Evolutionary conservation across 164 flowering plant species (phyloP).

Genomic region (Vitis amurensis): DNA sequence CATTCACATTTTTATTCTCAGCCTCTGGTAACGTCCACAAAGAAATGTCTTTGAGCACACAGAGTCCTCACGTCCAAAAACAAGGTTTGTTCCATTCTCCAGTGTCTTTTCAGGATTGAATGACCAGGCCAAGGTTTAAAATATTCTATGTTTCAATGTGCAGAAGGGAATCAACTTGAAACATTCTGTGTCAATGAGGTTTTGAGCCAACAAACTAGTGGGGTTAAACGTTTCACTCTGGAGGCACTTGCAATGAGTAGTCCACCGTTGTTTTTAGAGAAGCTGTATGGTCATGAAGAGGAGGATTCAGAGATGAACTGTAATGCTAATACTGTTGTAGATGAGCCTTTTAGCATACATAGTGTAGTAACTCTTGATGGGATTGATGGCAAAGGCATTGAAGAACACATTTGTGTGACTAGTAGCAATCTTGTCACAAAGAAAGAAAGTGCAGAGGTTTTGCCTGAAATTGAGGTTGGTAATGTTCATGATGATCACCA

Average conservation of each 20-base stretch:
- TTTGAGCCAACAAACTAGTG: not conserved
- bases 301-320: not conserved
- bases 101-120: not conserved
- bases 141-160: not conserved
- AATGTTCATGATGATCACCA: too few relatives aligned
- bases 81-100: not conserved
- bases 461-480: too few relatives aligned
- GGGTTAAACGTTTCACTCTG: not conserved
- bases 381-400: not conserved
- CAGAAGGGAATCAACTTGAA: slow-evolving; percentile 3
- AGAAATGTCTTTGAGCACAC: not conserved
- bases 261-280: not conserved
- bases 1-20: not conserved
- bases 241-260: not conserved
- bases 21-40: not conserved
- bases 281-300: not conserved
- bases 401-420: not conserved
- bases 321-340: not conserved
- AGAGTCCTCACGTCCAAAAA: not conserved
- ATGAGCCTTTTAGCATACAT: not conserved
- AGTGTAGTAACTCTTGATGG: not conserved
- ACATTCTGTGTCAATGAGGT: not conserved
- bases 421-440: too few relatives aligned
- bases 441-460: too few relatives aligned
- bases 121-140: not conserved